A percentile compares a stretch with the other conserved stretches of the same genome.
Evolutionary conservation across 2,329 filamentous ascomycete genomes (phyloP).

Genomic region (Aspergillus alliaceus): DNA sequence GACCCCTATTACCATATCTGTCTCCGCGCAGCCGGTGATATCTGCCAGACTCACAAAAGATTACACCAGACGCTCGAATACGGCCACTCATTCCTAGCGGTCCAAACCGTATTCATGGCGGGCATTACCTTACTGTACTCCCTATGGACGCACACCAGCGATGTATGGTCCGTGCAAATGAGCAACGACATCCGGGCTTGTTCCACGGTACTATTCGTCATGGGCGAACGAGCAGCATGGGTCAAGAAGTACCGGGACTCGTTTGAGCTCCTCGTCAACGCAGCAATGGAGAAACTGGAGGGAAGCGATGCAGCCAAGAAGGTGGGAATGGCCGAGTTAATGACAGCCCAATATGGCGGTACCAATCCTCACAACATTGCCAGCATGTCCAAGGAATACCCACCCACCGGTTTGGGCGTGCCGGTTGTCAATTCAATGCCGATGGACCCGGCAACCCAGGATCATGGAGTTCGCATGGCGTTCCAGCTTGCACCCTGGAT

Average conservation of each 20-base stretch:
- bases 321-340: conserved; percentile 41
- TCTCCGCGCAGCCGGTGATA: conserved; percentile 36
- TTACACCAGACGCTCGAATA: conserved; percentile 41
- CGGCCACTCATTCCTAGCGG: conserved; percentile 40
- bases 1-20: conserved; percentile 50
- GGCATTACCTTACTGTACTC: conserved; percentile 40
- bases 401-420: conserved; percentile 2
- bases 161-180: conserved; percentile 50
- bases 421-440: conserved; percentile 11
- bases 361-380: conserved; percentile 11
- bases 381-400: conserved; percentile 16
- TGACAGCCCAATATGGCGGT: conserved; percentile 36
- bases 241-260: conserved; percentile 51
- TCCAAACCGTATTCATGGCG: conserved; percentile 41
- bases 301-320: conserved; percentile 35
- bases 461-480: conserved; percentile 40
- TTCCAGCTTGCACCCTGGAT: conserved; percentile 42
- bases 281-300: conserved; percentile 48
- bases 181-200: conserved; percentile 53
- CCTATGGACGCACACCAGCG: conserved; percentile 45
- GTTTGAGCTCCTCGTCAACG: conserved; percentile 49
- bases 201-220: conserved; percentile 51
- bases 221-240: conserved; percentile 51
- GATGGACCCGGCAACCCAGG: conserved; percentile 23
- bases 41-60: conserved; percentile 39